A percentile compares a stretch with the other conserved stretches of the same genome.
These are phyloP conservation scores for Spathaspora gorwiae DNA, from an alignment of 805 yeast species.

Conservation along the genomic window DNA sequence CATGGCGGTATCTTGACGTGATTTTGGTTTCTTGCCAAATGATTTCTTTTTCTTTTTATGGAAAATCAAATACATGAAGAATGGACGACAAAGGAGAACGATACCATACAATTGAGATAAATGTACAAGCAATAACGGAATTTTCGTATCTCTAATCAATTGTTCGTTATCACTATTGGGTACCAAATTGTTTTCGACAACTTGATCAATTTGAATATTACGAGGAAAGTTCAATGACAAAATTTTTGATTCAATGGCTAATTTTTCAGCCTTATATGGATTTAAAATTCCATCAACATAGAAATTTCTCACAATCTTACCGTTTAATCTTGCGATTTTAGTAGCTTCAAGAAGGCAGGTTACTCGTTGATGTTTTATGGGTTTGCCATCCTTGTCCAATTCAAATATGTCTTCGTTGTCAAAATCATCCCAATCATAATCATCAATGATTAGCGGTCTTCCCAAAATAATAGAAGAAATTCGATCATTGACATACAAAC, in stretches of 20 bases:
- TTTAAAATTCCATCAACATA: conserved; percentile 26
- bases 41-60: conserved; percentile 1
- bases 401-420: conserved; percentile 3
- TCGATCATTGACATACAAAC: conserved; percentile 30
- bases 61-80: conserved; percentile 25
- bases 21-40: neutral
- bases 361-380: neutral
- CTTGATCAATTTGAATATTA: conserved; percentile 20
- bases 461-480: conserved; percentile 32
- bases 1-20: conserved; percentile 4
- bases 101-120: conserved; percentile 31
- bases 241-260: conserved; percentile 31
- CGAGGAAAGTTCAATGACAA: conserved; percentile 31
- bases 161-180: neutral
- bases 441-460: conserved; percentile 30
- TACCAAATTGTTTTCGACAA: conserved; percentile 2
- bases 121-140: conserved; percentile 23
- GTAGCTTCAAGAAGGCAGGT: conserved; percentile 22
- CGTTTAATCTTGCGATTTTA: conserved; percentile 22
- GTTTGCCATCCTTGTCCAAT: conserved; percentile 1
- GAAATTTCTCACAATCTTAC: conserved; percentile 25
- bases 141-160: conserved; percentile 13
- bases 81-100: conserved; percentile 37
- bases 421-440: conserved; percentile 35
- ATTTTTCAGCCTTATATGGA: conserved; percentile 23